These are phyloP conservation scores for Globisporangium lucens DNA, from an alignment of 352 stramenopile genomes.

Conservation along the genomic window DNA sequence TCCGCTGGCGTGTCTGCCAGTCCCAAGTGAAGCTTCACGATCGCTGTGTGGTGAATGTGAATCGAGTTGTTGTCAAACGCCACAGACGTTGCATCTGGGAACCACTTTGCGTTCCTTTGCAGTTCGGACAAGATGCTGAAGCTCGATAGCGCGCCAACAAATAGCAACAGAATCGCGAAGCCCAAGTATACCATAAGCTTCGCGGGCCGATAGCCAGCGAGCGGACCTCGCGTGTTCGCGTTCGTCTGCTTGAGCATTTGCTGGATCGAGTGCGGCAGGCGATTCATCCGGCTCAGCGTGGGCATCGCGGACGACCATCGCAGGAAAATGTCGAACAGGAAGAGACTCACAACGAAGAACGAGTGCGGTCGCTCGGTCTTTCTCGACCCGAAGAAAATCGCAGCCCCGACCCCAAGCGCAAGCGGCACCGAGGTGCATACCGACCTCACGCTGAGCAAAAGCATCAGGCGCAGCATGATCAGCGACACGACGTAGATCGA, in stretches of 20 bases:
- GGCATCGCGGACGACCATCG: constrained; percentile 47
- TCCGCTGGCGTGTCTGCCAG: constrained; percentile 44
- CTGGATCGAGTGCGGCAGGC: constrained; percentile 42
- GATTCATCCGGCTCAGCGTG: constrained; percentile 46
- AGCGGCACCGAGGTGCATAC: constrained; percentile 51
- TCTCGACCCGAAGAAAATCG: constrained; percentile 64
- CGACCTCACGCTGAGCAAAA: constrained; percentile 43
- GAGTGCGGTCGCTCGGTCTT: constrained; percentile 79
- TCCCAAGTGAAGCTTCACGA: constrained; percentile 80
- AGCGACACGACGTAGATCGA: constrained; percentile 87
- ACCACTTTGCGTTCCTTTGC: constrained; percentile 71
- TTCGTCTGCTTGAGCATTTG: constrained; percentile 65
- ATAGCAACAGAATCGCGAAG: constrained; percentile 60
- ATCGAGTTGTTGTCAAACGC: constrained; percentile 56
- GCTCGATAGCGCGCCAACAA: constrained; percentile 62
- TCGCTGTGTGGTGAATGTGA: constrained; percentile 82
- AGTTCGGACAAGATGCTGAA: constrained; percentile 77
- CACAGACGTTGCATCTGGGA: constrained; percentile 71
- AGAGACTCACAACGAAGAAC: constrained; percentile 72
- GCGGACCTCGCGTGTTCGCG: constrained; percentile 33
- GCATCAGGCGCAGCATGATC: constrained; percentile 72
- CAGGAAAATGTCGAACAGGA: constrained; percentile 71
- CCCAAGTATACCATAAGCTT: constrained; percentile 69
- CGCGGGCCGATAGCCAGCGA: constrained; percentile 47
- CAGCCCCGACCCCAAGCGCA: constrained; percentile 39